Evolutionary conservation across 352 stramenopile genomes (phyloP), one percentile per base, ranked within the genome.

Genomic region (Phytophthora europaea): DNA sequence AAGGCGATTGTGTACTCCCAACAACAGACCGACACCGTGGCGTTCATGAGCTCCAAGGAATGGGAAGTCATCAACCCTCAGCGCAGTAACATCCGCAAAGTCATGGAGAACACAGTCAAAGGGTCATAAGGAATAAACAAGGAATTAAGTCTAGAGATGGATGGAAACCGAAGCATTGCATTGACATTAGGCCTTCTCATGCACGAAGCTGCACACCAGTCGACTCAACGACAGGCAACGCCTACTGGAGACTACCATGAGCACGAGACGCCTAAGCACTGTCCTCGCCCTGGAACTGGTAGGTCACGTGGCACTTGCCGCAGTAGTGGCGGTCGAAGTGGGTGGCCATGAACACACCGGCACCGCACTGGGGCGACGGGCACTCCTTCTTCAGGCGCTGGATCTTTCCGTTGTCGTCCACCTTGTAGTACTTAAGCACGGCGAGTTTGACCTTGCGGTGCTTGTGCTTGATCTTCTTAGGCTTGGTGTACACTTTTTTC

Each of bases 401-500:
- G 76, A 99, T 98, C 91, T 99, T 99, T 64, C 97, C 92, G 70
- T 97, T 95, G 83, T 98, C 92, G 78, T 98, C 91, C 33, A 98
- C 95, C 84, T 98, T 98, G 92, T 99, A 99, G 90, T 94, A 99
- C 93, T 98, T 98, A 56, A 99, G 91, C 73, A 97, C 93, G 38
- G 97, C 97, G 52, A 99, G 93, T 93, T 99, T 99, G 69, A 98
- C 94, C 80, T 97, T 98, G 81, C 97, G 96, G 91, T 98, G 94
- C 85, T 98, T 97, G 92, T 98, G 93, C 81, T 98, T 97, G 67
- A 97, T 97, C 96, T 99, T 99, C 97, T 99, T 99, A 70, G 98
- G 98, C 93, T 99, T 99, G 83, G 96, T 99, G 95, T 99, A 99
- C 71, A 96, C 88, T 94, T 99, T 99, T 95, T 99, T 99, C 92